Evolutionary conservation across 345 rosid species (phyloP), one percentile per base, ranked within the genome.

Genomic region (Aquilaria malaccensis): DNA sequence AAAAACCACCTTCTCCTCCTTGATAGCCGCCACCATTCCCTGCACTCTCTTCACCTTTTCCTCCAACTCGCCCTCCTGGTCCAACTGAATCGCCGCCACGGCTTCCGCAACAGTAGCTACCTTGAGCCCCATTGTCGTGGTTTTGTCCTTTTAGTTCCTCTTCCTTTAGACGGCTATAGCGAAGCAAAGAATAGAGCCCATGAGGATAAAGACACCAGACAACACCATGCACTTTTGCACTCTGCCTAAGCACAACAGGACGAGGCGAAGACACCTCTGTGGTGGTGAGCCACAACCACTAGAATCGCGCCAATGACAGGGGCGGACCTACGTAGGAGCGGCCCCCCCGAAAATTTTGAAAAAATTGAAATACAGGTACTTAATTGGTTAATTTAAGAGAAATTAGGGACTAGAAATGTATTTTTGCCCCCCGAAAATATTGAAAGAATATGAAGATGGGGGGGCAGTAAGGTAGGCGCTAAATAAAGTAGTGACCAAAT

Each of bases 31-130:
- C 47, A 81, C 89, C 77, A 80, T 67, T 7, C 79, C 85, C 63
- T 79, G 82, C 56, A 74, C 76, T 62, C 83, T 80, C 73, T 84
- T 89, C 73, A 92, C 93, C 66, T 83, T 88, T 80, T 85, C 90
- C 55, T 86, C 93, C 46, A 89, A 62, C 80, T 85, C 98, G 37
- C 64, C 77, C 76, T 80, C 96, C 70, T 82, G 91, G 78, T 85
- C 94, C 71, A 80, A 68, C 63, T 81, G 83, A 67, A 83, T 77
- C 56, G 82, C 83, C 67, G 75, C 86, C 14, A 64, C 83, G 6
- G 70, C 80, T n/a, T 84, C 85, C 6, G 77, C 69, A 62, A 64
- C 79, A 69, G 63, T 76, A 49, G 68, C 80, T 3, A 70, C 72
- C 33, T 76, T 85, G 0, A 77, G 61, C 0, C 73, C 73, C 0